Evolutionary conservation across 805 yeast genomes (phyloP), one percentile per base, ranked within the genome.

Genomic region (Kuraishia ogatae): DNA sequence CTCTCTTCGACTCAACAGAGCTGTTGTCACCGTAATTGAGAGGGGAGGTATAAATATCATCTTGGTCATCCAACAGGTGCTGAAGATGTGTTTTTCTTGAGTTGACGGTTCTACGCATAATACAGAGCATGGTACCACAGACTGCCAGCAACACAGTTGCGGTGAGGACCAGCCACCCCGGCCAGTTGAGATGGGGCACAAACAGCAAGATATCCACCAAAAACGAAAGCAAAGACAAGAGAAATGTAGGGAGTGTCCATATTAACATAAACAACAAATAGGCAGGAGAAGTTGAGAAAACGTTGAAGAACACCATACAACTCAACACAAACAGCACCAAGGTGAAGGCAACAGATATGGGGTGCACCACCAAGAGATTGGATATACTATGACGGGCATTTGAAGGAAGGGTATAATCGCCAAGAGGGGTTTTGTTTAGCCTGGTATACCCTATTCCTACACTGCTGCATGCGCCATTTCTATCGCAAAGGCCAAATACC

Each of bases 101-200:
- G 23, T 79, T 76, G 3, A 83, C 79, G 0, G 87, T 78, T 60
- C 97, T 74, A 63, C 92, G 81, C 74, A 86, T 77, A 54, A 88
- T 76, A 66, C 96, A 89, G 20, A 87, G 69, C 59, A 85, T 66
- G 1, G 90, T 78, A 1, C 89, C 83, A 28, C 82, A 76, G 1
- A 85, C 59, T 0, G 93, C 86, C 50, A 84, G 74, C 35, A 85
- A 66, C 1, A 86, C 79, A 0, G 94, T 81, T 1, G 93, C 80
- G 0, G 82, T 82, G 24, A 92, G 71, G 57, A 88, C 79, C 53
- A 87, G 71, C 97, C 97, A 93, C 24, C 97, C 97, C 50, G 85
- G 79, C 84, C 90, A 91, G 54, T 82, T 78, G 54, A 93, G 71
- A 64, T 83, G 82, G 1, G 92, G 88, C 1, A 85, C 78, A 62